A percentile compares a stretch with the other conserved stretches of the same genome.
Evolutionary conservation across 2,329 filamentous ascomycete species (phyloP).

Genomic region (Septoria petroselini): DNA sequence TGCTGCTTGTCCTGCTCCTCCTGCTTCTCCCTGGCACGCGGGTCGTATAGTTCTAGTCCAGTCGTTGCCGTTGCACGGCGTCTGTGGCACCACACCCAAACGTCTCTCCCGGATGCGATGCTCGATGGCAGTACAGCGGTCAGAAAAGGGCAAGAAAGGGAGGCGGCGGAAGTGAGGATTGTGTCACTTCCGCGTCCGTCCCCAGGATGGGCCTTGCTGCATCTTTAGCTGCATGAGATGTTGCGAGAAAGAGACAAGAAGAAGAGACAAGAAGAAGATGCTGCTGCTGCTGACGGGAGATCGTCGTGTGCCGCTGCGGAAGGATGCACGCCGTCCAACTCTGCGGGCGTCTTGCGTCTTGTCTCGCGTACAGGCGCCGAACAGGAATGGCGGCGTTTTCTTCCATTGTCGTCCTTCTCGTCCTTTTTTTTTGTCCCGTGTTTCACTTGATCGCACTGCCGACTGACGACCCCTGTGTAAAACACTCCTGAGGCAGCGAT

Average conservation of each 20-base stretch:
- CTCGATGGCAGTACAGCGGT: too few relatives aligned
- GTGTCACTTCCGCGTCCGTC: neutral
- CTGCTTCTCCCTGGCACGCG: conserved; percentile 1
- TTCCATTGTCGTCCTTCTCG: too few relatives aligned
- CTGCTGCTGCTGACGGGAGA: too few relatives aligned
- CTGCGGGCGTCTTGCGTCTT: neutral
- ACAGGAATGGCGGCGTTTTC: neutral
- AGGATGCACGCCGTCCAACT: conserved; percentile 8
- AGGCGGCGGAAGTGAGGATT: neutral
- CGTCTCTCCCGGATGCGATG: too few relatives aligned
- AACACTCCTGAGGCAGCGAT: too few relatives aligned
- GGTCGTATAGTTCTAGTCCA: neutral
- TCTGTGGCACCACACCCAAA: conserved; percentile 11
- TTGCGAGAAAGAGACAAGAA: too few relatives aligned
- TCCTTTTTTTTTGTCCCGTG: too few relatives aligned
- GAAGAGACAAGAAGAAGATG: too few relatives aligned
- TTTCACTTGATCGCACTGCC: too few relatives aligned
- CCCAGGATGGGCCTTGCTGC: neutral
- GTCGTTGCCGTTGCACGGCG: conserved; percentile 3
- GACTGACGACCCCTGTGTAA: too few relatives aligned
- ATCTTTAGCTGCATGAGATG: neutral
- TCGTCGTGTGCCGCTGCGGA: neutral
- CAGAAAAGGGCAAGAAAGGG: neutral
- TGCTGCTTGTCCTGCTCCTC: neutral
- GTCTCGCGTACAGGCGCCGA: neutral